Percentiles rank a stretch among this genome's conserved stretches.
Conservation (phyloP, 2,329 filamentous ascomycete genomes). For the Pseudogymnoascus sp. region DNA sequence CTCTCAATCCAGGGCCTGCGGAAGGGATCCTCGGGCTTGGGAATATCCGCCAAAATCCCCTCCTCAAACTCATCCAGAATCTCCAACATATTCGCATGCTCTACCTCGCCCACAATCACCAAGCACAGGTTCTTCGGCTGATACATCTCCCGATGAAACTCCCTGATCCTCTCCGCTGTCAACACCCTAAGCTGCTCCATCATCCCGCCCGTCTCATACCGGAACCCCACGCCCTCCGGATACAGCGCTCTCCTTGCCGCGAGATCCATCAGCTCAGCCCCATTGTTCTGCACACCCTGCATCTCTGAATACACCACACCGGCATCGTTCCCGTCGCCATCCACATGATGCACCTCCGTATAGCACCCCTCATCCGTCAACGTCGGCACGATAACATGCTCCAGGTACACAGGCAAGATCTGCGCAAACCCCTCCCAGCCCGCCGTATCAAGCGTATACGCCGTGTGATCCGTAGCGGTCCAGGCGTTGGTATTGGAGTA, state of each 20-base stretch:
- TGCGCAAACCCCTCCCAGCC: slow-evolving; percentile 96
- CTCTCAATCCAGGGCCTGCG: slow-evolving; percentile 78
- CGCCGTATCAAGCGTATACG: slow-evolving; percentile 89
- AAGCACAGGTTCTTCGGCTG: slow-evolving; percentile 92
- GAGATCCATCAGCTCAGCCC: slow-evolving; percentile 80
- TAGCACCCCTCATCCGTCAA: slow-evolving; percentile 88
- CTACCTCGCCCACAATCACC: slow-evolving; percentile 83
- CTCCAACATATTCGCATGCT: slow-evolving; percentile 70
- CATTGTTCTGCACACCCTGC: slow-evolving; percentile 86
- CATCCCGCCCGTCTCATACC: slow-evolving; percentile 97
- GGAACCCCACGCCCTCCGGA: slow-evolving; percentile 81
- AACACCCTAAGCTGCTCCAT: slow-evolving; percentile 83
- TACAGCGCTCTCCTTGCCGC: slow-evolving; percentile 74
- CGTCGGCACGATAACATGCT: slow-evolving; percentile 86
- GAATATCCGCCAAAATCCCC: slow-evolving; percentile 75
- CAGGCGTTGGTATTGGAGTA: slow-evolving; percentile 95
- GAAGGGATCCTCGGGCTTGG: slow-evolving; percentile 66
- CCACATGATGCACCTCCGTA: slow-evolving; percentile 93
- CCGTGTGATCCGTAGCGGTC: slow-evolving; percentile 94
- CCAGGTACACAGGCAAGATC: slow-evolving; percentile 88
- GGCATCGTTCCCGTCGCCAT: slow-evolving; percentile 88
- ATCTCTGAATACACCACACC: slow-evolving; percentile 98
- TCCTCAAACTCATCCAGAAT: slow-evolving; percentile 85
- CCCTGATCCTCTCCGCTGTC: slow-evolving; percentile 82
- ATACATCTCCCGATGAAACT: slow-evolving; percentile 95